Evolutionary conservation across 768 basidiomycete species (phyloP), one percentile per base, ranked within the genome.

Genomic region (Nevesoporus exiguus): DNA sequence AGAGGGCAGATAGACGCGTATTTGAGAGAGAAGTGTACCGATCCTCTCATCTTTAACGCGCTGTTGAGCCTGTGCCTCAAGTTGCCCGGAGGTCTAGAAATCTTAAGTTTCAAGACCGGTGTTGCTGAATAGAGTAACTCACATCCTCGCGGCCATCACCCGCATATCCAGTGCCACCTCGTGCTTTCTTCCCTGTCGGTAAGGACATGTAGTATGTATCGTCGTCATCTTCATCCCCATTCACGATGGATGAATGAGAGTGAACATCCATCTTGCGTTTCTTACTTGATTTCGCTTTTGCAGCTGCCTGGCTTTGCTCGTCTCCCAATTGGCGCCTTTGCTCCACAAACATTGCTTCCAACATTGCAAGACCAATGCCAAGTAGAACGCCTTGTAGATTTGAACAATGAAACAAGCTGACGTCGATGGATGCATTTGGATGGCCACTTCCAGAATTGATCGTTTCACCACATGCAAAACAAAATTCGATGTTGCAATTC

Each of bases 341-440:
- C 37, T 86, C 82, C 33, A 76, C 68, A 65, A 86, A 95, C 33
- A 79, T 71, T 50, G 82, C 77, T 69, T 96, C 92, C 40, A 96
- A 78, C 83, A 92, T 92, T 33, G 83, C 83, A 41, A 96, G 79
- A 9, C 95, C 94, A 36, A 96, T 79, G n/a, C 94, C 95, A 6
- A 98, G 76, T 58, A 97, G 85, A 14, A 91, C 82, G 36, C 94
- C 95, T 72, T 97, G 89, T 33, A 96, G 68, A 64, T 91, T 89
- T 7, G 90, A 80, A 70, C 94, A 97, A 71, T 97, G 94, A 66
- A 95, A 91, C 54, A 96, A 72, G 13, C 79, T 77, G 51, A 82
- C 80, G 42, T 83, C 80, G 9, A 75, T 68, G 33, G 75, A 67
- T 33, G 73, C 71, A 73, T 67, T 75, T 64, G 70, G 70, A 47